Evolutionary conservation across 1,284 basidiomycete genomes (phyloP), one percentile per base, ranked within the genome.

Genomic region (Melampsora americana): DNA sequence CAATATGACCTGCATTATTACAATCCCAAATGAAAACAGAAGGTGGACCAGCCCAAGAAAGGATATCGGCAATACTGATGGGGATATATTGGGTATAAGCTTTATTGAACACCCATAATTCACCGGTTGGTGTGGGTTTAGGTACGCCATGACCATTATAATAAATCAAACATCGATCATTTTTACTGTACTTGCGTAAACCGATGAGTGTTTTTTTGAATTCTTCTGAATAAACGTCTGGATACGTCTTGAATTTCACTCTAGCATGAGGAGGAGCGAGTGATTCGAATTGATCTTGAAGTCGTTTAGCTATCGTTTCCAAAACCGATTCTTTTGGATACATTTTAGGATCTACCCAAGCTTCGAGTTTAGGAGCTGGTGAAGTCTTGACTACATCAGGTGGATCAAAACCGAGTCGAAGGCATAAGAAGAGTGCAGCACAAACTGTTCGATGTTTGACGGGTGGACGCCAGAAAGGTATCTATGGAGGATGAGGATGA

Each of bases 51-150:
- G 68, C 73, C 73, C 73, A 76, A 26, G 65, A 60, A 18, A 76
- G 56, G 66, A 76, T 64, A 64, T 76, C 73, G 32, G 18, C 46
- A 1, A 76, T 42, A 32, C 73, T 66, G 20, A 76, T 76, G n/a
- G 73, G 73, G 18, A 76, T 76, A 46, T 76, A 76, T 64, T 76
- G 73, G 50, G 73, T 69, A 42, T 69, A 76, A 18, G 53, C 66
- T n/a, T 76, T 76, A 46, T 76, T 76, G 66, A 76, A 76, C 16
- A 76, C 73, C 73, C 73, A 76, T 26, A 76, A 35, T 28, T 76
- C 73, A 61, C 73, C 73, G 1, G 73, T 76, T 16, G 65, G 66
- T 20, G 73, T 76, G 20, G 73, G 73, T 64, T 69, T 68, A 18
- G 73, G 73, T 20, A 76, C 73, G 53, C 73, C 73, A 42, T 76